A percentile compares a stretch with the other conserved stretches of the same genome.
Evolutionary conservation across 257 asterid genomes (phyloP).

Genomic region (Handroanthus guayacan): DNA sequence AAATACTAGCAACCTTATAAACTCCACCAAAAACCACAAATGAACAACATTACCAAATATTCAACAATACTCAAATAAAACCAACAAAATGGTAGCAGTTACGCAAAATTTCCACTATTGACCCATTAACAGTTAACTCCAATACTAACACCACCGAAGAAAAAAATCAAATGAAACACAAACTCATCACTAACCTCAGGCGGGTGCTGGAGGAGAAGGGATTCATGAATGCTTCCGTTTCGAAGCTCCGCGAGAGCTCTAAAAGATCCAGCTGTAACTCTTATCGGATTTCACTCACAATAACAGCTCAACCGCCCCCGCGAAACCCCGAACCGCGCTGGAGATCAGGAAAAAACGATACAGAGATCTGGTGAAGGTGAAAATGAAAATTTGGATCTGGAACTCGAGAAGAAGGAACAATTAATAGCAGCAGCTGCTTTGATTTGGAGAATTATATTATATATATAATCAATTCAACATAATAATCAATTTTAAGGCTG

Average conservation of each 20-base stretch:
- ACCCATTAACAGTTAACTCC: constrained; percentile 26
- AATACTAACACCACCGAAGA: neutral
- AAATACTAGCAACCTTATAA: neutral
- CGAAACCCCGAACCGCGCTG: constrained; percentile 21
- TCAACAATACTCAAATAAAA: constrained; percentile 30
- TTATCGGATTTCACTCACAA: constrained; percentile 22
- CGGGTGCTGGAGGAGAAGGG: constrained; percentile 93
- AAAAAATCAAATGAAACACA: neutral
- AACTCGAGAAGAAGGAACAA: constrained; percentile 9
- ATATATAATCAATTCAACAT: constrained; percentile 24
- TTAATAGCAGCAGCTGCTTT: constrained; percentile 12
- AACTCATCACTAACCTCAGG: constrained; percentile 62
- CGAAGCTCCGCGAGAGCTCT: constrained; percentile 66
- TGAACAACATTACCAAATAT: constrained; percentile 25
- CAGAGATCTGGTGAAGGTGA: constrained; percentile 42
- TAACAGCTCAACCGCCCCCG: constrained; percentile 30
- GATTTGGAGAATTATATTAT: constrained; percentile 31
- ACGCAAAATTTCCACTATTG: constrained; percentile 24
- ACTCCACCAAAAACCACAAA: constrained; percentile 18
- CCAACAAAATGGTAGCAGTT: constrained; percentile 31
- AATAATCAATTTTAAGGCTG: constrained; percentile 4
- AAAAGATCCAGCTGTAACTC: constrained; percentile 71
- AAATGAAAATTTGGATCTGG: constrained; percentile 44
- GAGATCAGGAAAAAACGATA: constrained; percentile 39
- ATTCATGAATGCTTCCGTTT: constrained; percentile 84